These are phyloP conservation scores for Podaxis sp. DNA, from an alignment of 768 basidiomycete species.

Conservation along the genomic window DNA sequence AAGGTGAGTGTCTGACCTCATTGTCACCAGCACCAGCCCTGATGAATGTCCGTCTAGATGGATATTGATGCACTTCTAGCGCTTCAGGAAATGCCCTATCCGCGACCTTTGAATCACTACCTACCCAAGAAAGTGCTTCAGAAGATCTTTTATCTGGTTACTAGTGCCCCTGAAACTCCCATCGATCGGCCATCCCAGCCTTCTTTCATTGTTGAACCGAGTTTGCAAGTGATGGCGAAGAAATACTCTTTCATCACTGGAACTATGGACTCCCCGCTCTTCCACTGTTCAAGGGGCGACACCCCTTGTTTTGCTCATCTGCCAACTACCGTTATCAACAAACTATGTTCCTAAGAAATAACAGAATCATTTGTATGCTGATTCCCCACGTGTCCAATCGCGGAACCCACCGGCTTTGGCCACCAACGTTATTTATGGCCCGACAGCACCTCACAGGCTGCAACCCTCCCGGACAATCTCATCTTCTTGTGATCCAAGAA, in stretches of 20 bases:
- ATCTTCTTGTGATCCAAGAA: background rate
- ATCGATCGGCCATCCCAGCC: background rate
- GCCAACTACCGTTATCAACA: background rate
- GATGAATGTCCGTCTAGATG: background rate
- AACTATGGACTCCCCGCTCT: background rate
- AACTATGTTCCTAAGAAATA: too few relatives aligned
- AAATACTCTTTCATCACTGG: background rate
- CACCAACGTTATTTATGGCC: too few relatives aligned
- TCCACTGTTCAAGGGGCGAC: background rate
- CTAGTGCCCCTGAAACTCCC: background rate
- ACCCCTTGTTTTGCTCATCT: background rate
- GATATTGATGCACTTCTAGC: background rate
- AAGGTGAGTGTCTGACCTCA: too few relatives aligned
- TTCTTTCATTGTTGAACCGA: background rate
- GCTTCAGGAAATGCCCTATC: background rate
- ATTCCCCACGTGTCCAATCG: too few relatives aligned
- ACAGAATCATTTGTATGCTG: too few relatives aligned
- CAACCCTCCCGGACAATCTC: background rate
- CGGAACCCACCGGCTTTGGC: too few relatives aligned
- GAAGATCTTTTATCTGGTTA: background rate
- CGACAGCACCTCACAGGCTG: background rate
- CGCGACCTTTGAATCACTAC: background rate
- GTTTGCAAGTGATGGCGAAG: background rate
- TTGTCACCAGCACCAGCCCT: too few relatives aligned
- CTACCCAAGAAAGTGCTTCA: background rate